Evolutionary conservation across 305 asterid species (phyloP).

Genomic region (Fraxinus latifolia): DNA sequence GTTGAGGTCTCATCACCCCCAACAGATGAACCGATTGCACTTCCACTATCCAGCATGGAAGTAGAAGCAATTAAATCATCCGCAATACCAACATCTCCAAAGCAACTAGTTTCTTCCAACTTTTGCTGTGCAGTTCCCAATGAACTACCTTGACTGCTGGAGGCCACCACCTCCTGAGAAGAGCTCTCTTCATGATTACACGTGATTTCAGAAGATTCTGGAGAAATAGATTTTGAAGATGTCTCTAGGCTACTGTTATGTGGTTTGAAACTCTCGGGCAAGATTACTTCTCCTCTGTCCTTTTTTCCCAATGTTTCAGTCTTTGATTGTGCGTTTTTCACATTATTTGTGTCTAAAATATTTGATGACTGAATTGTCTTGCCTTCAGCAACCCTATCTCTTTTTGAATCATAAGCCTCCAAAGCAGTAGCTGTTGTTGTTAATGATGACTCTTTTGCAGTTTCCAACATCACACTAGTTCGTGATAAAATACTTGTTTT

Average conservation of each 20-base stretch:
- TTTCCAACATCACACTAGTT: constrained; percentile 30
- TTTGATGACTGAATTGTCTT: constrained; percentile 19
- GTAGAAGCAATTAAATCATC: constrained; percentile 26
- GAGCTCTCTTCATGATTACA: constrained; percentile 29
- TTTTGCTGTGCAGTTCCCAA: constrained; percentile 25
- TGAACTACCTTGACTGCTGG: constrained; percentile 14
- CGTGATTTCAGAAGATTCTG: constrained; percentile 26
- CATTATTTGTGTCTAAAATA: constrained; percentile 19
- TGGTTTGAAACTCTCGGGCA: constrained; percentile 24
- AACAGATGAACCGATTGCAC: constrained; percentile 21
- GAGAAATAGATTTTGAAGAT: constrained; percentile 19
- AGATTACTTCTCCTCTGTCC: constrained; percentile 31
- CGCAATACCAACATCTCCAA: constrained; percentile 27
- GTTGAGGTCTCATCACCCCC: constrained; percentile 25
- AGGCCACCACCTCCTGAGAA: constrained; percentile 29
- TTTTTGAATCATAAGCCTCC: constrained; percentile 26
- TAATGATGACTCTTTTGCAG: constrained; percentile 27
- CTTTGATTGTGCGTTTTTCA: constrained; percentile 24
- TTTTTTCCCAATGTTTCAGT: constrained; percentile 21
- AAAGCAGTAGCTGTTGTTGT: constrained; percentile 26
- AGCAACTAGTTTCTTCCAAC: constrained; percentile 30
- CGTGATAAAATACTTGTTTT: constrained; percentile 26
- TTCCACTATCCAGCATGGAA: constrained; percentile 21
- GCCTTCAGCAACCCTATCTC: constrained; percentile 20
- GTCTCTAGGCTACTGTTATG: constrained; percentile 19